Conservation (phyloP, 2,329 filamentous ascomycete genomes). For the Penicillium brasilianum region DNA sequence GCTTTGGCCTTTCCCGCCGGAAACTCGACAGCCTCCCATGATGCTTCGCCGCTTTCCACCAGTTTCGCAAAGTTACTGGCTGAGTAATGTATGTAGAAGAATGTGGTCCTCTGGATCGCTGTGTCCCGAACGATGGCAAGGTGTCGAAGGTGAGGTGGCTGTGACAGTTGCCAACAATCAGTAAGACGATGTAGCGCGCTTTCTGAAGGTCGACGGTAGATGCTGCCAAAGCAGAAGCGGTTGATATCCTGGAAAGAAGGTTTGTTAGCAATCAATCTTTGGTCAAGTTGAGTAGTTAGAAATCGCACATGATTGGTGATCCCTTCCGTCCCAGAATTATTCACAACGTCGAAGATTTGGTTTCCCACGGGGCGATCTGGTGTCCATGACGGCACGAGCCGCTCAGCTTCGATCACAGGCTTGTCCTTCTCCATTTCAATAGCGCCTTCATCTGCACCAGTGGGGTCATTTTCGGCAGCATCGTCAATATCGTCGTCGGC, state of each 20-base stretch:
- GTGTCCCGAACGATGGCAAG: slow-evolving; percentile 62
- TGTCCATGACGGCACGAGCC: slow-evolving; percentile 59
- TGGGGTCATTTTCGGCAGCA: slow-evolving; percentile 12
- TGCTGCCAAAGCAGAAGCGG: slow-evolving; percentile 52
- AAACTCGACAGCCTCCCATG: slow-evolving; percentile 60
- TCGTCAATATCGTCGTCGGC: slow-evolving; percentile 45
- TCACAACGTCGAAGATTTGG: slow-evolving; percentile 56
- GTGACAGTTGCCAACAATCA: slow-evolving; percentile 62
- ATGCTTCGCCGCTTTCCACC: slow-evolving; percentile 55
- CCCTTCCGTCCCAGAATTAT: slow-evolving; percentile 54
- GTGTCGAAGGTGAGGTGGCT: slow-evolving; percentile 62
- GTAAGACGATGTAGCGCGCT: slow-evolving; percentile 58
- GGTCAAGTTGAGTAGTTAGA: neutral
- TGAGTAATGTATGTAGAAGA: slow-evolving; percentile 62
- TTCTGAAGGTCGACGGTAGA: slow-evolving; percentile 62
- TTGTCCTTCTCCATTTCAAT: slow-evolving; percentile 29
- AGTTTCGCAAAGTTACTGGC: slow-evolving; percentile 58
- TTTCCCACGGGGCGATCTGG: slow-evolving; percentile 60
- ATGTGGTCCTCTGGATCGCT: slow-evolving; percentile 51
- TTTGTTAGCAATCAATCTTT: neutral
- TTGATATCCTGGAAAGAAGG: slow-evolving; percentile 43
- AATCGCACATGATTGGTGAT: slow-evolving; percentile 52
- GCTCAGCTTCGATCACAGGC: slow-evolving; percentile 37
- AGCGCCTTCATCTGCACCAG: slow-evolving; percentile 23
- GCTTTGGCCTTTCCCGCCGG: slow-evolving; percentile 39